A percentile compares a stretch with the other conserved stretches of the same genome.
phyloP scores from a whole-genome alignment of 805 yeast species.

The Allodekkera sacchari region DNA sequence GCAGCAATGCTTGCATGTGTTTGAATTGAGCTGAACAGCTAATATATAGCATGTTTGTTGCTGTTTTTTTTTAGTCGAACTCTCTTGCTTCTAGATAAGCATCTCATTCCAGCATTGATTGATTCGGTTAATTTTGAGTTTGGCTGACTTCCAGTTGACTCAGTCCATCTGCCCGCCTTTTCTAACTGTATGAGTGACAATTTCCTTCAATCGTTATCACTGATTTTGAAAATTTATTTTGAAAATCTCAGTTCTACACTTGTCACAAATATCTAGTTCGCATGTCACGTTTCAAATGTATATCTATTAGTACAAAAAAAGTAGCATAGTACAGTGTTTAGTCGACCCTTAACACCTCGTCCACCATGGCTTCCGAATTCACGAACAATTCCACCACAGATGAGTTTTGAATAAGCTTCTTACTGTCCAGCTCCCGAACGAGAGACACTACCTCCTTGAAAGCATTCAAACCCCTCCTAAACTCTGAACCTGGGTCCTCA shows the following conservation, averaged over 20 bases:
- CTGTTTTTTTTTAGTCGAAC: not conserved
- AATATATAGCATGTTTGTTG: not conserved
- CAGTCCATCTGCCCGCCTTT: too few relatives aligned
- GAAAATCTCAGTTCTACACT: too few relatives aligned
- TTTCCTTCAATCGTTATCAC: too few relatives aligned
- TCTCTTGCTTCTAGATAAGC: too few relatives aligned
- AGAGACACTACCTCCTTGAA: conserved; percentile 17
- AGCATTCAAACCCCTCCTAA: conserved; percentile 15
- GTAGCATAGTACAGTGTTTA: not conserved
- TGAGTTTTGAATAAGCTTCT: conserved; percentile 11
- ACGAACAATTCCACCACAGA: conserved; percentile 5
- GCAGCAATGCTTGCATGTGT: conserved; percentile 7
- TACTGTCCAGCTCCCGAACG: conserved; percentile 11
- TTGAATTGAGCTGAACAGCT: not conserved
- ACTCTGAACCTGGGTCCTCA: conserved; percentile 14
- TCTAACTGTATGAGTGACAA: too few relatives aligned
- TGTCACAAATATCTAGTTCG: too few relatives aligned
- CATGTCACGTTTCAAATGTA: too few relatives aligned
- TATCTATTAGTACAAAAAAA: too few relatives aligned
- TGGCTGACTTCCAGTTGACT: too few relatives aligned
- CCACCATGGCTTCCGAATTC: not conserved
- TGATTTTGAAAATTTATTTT: too few relatives aligned
- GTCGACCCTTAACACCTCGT: not conserved
- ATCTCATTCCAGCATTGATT: too few relatives aligned
- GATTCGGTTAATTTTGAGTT: too few relatives aligned